Base-by-base conservation (phyloP, 2,329 filamentous ascomycete species). In the Trichophyton benhamiae region DNA sequence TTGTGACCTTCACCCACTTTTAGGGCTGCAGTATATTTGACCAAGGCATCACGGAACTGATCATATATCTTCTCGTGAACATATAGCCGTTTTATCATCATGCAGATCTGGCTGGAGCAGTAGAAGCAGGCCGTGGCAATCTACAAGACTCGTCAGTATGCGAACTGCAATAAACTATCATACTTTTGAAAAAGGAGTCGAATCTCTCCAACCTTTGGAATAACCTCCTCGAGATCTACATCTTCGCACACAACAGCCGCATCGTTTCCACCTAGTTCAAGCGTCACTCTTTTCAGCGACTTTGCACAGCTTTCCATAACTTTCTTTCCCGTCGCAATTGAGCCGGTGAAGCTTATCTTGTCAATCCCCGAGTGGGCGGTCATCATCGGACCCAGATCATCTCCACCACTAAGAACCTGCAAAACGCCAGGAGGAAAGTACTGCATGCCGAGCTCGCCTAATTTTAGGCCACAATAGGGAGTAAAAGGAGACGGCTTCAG, bases 281-380 rank as follows among this genome's bases (percentile, higher is more conserved):
- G 77, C 0, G 81, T 84, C 20, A 83, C 77, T 46, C 82, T 75
- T 76, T 85, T 86, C 27, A 87, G 72, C 0, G 82, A 83, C 68
- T 78, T 77, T 25, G 80, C 75, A 59, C 77, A 79, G n/a, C 76
- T 79, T 61, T 77, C 78, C 77, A 84, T 80, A 60, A 87, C 80
- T 69, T 79, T 79, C 75, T 85, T 85, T 8, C 84, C 84, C 0
- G 82, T 85, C 0, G 76, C 75, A 5, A 77, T 82, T 9, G 81
- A 84, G 2, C 84, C 83, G 0, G 84, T 87, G 72, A 87, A 87
- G 65, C 76, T 79, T 68, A 87, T 80, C 76, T 85, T 87, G 61
- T 80, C 77, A 61, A 86, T 79, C 20, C 77, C 80, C 0, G 82
- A 81, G 66, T 87, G 83, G n/a, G 69, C 70, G 0, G 82, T 84